These are phyloP conservation scores for Leccinum subatratum DNA, from an alignment of 1,284 basidiomycete species.

Conservation along the genomic window DNA sequence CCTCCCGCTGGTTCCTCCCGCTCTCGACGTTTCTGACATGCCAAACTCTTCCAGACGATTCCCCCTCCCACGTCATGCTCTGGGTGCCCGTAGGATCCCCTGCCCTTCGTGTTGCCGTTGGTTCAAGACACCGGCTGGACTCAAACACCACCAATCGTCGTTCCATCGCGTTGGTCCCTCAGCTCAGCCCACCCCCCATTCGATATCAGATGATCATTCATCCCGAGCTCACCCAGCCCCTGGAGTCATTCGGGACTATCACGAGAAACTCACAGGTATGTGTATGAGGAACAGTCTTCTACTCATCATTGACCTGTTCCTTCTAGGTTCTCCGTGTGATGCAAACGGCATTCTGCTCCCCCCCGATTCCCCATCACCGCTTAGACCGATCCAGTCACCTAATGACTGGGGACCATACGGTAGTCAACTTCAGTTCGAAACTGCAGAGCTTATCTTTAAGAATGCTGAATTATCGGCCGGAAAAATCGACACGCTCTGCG, in stretches of 20 bases:
- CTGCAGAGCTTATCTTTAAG: neutral
- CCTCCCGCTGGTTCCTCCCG: neutral
- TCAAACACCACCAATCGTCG: neutral
- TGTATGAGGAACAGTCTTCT: neutral
- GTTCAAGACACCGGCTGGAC: neutral
- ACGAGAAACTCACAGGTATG: slow-evolving; percentile 1
- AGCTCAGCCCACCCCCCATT: neutral
- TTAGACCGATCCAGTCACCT: neutral
- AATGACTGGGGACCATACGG: slow-evolving; percentile 4
- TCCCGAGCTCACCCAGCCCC: neutral
- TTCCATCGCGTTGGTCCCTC: neutral
- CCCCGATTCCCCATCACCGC: neutral
- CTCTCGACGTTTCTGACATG: neutral
- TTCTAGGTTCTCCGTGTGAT: neutral
- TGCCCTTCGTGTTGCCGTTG: neutral
- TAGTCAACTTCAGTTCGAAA: neutral
- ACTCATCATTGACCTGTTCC: neutral
- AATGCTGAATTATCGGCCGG: neutral
- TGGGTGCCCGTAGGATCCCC: neutral
- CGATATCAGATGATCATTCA: neutral
- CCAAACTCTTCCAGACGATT: neutral
- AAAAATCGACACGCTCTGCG: slow-evolving; percentile 1
- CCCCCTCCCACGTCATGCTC: neutral
- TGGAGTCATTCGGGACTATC: slow-evolving; percentile 2
- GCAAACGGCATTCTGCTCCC: neutral